These are phyloP conservation scores for Diaporthe eres DNA, from an alignment of 2,329 filamentous ascomycete genomes.

Conservation along the genomic window DNA sequence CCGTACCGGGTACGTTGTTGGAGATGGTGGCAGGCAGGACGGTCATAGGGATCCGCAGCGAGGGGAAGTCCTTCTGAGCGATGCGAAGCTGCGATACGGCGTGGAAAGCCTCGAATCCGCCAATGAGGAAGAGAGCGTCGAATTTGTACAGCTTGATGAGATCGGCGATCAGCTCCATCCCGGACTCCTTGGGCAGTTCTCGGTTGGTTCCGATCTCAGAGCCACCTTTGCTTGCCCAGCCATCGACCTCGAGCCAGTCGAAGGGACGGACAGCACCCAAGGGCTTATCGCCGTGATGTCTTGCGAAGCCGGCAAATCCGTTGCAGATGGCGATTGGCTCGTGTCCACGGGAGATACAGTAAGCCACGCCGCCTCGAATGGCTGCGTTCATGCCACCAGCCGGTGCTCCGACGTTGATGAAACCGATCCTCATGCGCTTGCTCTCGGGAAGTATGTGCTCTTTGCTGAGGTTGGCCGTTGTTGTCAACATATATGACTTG, in stretches of 20 bases:
- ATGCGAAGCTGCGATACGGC: slow-evolving; percentile 89
- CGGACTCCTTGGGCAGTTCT: slow-evolving; percentile 86
- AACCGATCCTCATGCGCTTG: slow-evolving; percentile 92
- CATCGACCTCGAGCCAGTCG: slow-evolving; percentile 93
- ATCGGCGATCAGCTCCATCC: slow-evolving; percentile 85
- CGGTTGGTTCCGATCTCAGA: slow-evolving; percentile 99
- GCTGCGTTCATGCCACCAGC: slow-evolving; percentile 99
- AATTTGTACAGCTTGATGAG: slow-evolving; percentile 90
- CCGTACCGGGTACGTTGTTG: slow-evolving; percentile 97
- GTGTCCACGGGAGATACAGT: slow-evolving; percentile 93
- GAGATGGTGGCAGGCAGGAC: slow-evolving; percentile 97
- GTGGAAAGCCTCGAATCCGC: slow-evolving; percentile 97
- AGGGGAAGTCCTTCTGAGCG: slow-evolving; percentile 82
- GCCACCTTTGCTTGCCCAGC: slow-evolving; percentile 96
- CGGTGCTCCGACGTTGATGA: slow-evolving; percentile 96
- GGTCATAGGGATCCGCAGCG: slow-evolving; percentile 92
- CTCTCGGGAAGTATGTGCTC: slow-evolving; percentile 76
- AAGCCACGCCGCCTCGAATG: slow-evolving; percentile 91
- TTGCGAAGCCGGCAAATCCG: slow-evolving; percentile 92
- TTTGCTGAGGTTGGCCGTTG: slow-evolving; percentile 80
- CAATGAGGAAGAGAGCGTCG: slow-evolving; percentile 91
- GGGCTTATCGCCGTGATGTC: slow-evolving; percentile 89
- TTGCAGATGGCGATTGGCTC: slow-evolving; percentile 95
- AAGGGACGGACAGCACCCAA: slow-evolving; percentile 87
- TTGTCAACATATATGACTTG: slow-evolving; percentile 90